Evolutionary conservation across 441 rosid species (phyloP).

Genomic region (Adansonia grandidieri): DNA sequence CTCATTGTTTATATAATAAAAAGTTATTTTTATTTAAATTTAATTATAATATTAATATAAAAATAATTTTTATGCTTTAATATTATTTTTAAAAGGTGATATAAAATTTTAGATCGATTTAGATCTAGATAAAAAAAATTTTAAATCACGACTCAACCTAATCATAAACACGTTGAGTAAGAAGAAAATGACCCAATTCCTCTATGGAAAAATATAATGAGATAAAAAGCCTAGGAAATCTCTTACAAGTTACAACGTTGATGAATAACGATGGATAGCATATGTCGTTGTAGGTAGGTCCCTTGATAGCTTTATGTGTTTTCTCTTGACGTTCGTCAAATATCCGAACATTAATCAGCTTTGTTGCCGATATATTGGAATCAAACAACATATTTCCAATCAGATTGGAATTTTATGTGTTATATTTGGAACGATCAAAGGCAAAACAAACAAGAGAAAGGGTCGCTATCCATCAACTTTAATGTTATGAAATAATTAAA

Average conservation of each 20-base stretch:
- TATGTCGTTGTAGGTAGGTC: not conserved
- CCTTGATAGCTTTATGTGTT: conserved; percentile 3
- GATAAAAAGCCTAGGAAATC: not conserved
- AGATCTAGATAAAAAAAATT: too few relatives aligned
- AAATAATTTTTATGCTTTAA: too few relatives aligned
- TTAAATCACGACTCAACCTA: too few relatives aligned
- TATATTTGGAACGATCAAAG: not conserved
- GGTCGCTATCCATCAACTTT: not conserved
- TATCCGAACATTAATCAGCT: not conserved
- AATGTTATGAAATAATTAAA: not conserved
- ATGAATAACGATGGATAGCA: not conserved
- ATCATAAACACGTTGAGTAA: too few relatives aligned
- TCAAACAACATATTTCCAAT: conserved; percentile 6
- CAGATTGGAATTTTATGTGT: too few relatives aligned
- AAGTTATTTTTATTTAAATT: too few relatives aligned
- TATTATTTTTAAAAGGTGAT: too few relatives aligned
- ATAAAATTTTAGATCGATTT: too few relatives aligned
- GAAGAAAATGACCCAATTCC: too few relatives aligned
- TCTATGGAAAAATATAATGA: not conserved
- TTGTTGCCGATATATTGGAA: not conserved
- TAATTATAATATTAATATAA: too few relatives aligned
- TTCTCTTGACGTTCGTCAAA: not conserved
- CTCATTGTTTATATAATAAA: too few relatives aligned
- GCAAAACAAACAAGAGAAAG: not conserved
- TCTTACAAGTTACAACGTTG: not conserved